Base-by-base conservation (phyloP, 2,329 filamentous ascomycete genomes). In the Monosporascus sp. region DNA sequence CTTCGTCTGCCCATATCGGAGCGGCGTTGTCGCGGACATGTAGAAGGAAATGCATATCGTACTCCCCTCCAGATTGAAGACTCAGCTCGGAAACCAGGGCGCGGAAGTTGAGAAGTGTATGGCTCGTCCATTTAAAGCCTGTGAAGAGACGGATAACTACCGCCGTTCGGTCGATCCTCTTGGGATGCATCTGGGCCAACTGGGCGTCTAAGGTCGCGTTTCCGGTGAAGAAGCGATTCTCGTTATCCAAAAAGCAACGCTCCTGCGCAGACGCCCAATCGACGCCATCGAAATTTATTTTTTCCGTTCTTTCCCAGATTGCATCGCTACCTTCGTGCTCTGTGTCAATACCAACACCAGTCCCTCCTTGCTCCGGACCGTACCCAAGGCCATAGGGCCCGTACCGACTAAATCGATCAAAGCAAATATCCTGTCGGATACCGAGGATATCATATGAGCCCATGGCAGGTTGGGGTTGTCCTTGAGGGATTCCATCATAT, bases 381-480 rank as follows among this genome's bases (percentile, higher is more conserved):
- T 96, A 96, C n/a, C 91, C 91, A 41, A 91, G 75, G 0, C 91
- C 91, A 64, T 96, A 96, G 0, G 91, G 87, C 0, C 90, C 91
- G 38, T 93, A 82, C 47, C 91, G 83, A 19, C 90, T 89, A 66
- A 91, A 95, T 6, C 91, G 83, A 64, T 96, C 91, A 67, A 95
- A 96, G 71, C 91, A 96, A 16, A 95, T 76, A 62, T 94, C 87
- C 56, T 91, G 81, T 22, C 85, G 78, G 41, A 96, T 70, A 0
- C 89, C 91, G 5, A 96, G 73, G 46, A 91, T 68, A 16, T 84
- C 78, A 66, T 94, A 86, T 0, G 88, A 92, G 3, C 91, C 91
- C 61, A 94, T 81, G 1, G 86, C 81, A 3, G 90, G 83, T 49
- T 91, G 85, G 0, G 91, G 89, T 70, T 91, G 89, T 14, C 89